Conservation (phyloP, 805 yeast genomes). For the Schizosaccharomyces pombe region DNA sequence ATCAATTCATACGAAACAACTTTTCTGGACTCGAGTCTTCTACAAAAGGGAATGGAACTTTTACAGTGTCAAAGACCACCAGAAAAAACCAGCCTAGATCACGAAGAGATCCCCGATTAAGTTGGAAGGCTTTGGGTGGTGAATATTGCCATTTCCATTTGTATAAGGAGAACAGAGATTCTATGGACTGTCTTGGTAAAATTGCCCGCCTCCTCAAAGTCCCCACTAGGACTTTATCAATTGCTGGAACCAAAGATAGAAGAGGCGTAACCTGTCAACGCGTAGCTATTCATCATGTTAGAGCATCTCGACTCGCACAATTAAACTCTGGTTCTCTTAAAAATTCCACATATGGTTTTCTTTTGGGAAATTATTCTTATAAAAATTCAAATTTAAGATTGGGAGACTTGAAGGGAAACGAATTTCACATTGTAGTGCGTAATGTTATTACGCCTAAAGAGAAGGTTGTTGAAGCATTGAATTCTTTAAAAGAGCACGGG, state of each 20-base stretch:
- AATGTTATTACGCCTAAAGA: conserved; percentile 27
- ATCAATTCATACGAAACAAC: conserved; percentile 43
- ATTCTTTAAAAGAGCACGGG: conserved; percentile 40
- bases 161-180: conserved; percentile 86
- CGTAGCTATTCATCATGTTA: conserved; percentile 41
- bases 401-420: conserved; percentile 78
- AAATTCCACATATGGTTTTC: conserved; percentile 48
- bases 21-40: not conserved
- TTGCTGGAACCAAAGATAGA: conserved; percentile 92
- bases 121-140: conserved; percentile 3
- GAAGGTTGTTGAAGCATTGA: conserved; percentile 28
- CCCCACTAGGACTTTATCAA: conserved; percentile 47
- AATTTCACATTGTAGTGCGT: conserved; percentile 63
- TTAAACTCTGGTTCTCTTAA: conserved; percentile 24
- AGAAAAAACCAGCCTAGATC: not conserved
- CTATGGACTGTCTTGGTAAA: conserved; percentile 77
- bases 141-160: conserved; percentile 34
- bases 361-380: conserved; percentile 58
- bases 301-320: conserved; percentile 50
- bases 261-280: conserved; percentile 87
- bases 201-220: conserved; percentile 49
- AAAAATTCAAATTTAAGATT: conserved; percentile 36
- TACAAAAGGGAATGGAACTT: not conserved
- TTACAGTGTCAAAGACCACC: not conserved
- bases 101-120: not conserved